Evolutionary conservation across 1,284 basidiomycete genomes (phyloP).

Genomic region (Cutaneotrichosporon sp.): DNA sequence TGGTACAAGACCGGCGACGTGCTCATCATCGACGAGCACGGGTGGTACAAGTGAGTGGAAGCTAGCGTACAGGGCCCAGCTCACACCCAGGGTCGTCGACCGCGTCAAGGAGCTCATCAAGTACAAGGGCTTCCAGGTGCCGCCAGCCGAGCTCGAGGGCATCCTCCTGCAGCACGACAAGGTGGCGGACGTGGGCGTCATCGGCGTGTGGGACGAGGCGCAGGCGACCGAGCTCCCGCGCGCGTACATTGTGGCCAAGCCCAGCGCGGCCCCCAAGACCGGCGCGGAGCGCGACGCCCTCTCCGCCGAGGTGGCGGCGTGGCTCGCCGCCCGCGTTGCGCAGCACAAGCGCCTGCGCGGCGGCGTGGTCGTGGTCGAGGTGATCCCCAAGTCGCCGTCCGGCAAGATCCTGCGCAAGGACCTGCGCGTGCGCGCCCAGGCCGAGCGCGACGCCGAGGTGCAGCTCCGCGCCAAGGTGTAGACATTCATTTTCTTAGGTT

Average conservation of each 20-base stretch:
- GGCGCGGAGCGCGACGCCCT: slow-evolving; percentile 48
- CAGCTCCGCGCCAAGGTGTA: slow-evolving; percentile 17
- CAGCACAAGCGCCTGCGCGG: slow-evolving; percentile 57
- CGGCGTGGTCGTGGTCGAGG: slow-evolving; percentile 54
- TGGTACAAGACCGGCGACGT: slow-evolving; percentile 88
- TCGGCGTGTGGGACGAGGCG: slow-evolving; percentile 64
- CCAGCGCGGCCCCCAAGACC: slow-evolving; percentile 5
- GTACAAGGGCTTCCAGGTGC: slow-evolving; percentile 65
- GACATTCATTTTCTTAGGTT: neutral
- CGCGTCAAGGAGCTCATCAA: slow-evolving; percentile 78
- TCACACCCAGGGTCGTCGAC: slow-evolving; percentile 30
- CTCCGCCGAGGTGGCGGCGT: slow-evolving; percentile 60
- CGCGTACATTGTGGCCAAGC: slow-evolving; percentile 20
- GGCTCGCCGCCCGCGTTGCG: slow-evolving; percentile 62
- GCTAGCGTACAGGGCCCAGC: neutral
- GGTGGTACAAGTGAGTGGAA: slow-evolving; percentile 58
- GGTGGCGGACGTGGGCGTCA: slow-evolving; percentile 69
- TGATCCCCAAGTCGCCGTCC: slow-evolving; percentile 55
- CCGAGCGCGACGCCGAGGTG: slow-evolving; percentile 27
- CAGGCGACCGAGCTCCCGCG: slow-evolving; percentile 75
- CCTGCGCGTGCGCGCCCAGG: slow-evolving; percentile 36
- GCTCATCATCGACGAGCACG: slow-evolving; percentile 63
- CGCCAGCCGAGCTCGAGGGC: slow-evolving; percentile 79
- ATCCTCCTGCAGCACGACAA: slow-evolving; percentile 70
- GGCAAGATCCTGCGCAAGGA: slow-evolving; percentile 51